Percentiles rank a stretch among this genome's conserved stretches.
Evolutionary conservation across 352 stramenopile genomes (phyloP).

Genomic region (Phytopythium vexans): DNA sequence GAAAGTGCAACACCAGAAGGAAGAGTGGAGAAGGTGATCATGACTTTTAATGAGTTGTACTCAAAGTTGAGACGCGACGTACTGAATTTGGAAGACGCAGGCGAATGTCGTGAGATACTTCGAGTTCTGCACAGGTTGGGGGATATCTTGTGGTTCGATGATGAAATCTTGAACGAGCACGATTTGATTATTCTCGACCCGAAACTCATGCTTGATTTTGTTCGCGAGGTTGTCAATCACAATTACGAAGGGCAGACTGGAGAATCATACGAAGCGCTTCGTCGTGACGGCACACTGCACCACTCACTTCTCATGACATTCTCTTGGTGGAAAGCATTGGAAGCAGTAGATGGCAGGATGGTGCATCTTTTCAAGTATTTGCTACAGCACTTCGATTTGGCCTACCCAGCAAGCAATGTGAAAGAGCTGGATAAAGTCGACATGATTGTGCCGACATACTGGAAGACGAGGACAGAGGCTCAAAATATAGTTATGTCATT

Average conservation of each 20-base stretch:
- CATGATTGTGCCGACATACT: no score
- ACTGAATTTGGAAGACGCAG: neutral
- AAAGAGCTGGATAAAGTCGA: neutral
- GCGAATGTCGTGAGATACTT: slow-evolving; percentile 7
- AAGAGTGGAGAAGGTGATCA: slow-evolving; percentile 5
- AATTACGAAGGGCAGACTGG: neutral
- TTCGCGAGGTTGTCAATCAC: slow-evolving; percentile 18
- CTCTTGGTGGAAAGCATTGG: no score
- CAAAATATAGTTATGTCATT: no score
- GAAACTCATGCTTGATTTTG: slow-evolving; percentile 13
- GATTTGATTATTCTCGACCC: slow-evolving; percentile 8
- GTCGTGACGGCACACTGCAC: slow-evolving; percentile 4
- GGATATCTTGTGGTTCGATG: slow-evolving; percentile 17
- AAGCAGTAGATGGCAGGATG: no score
- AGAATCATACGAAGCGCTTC: slow-evolving; percentile 4
- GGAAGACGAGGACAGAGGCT: no score
- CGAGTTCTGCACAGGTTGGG: slow-evolving; percentile 8
- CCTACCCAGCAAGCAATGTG: slow-evolving; percentile 4
- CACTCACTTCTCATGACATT: no score
- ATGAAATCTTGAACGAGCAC: neutral
- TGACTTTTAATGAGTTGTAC: slow-evolving; percentile 1
- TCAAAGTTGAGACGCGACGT: no score
- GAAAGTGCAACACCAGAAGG: neutral
- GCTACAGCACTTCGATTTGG: slow-evolving; percentile 11
- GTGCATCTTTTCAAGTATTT: slow-evolving; percentile 13